Percentiles rank a stretch among this genome's conserved stretches.
phyloP scores from a whole-genome alignment of 148 eudicot genomes.

The Chenopodium berlandieri region DNA sequence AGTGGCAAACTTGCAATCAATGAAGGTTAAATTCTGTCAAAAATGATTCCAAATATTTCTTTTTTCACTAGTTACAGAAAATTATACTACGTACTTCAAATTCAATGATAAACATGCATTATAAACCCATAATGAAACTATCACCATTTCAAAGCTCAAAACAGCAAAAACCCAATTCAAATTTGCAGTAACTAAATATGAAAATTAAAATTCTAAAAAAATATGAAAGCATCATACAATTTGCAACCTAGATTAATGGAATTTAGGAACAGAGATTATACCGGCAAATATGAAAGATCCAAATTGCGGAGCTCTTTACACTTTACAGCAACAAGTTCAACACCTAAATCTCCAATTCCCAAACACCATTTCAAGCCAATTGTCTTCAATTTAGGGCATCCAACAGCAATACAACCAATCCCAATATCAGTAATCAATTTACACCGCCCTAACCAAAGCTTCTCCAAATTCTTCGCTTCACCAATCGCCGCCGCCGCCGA shows the following conservation, averaged over 20 bases:
- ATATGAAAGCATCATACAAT: not conserved
- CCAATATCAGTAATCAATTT: constrained; percentile 88
- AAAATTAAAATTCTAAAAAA: not conserved
- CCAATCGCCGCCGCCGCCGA: constrained; percentile 60
- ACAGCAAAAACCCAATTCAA: not conserved
- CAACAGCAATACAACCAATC: constrained; percentile 93
- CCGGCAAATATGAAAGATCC: constrained; percentile 96
- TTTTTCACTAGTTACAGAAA: too few species aligned
- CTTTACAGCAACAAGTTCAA: constrained; percentile 84
- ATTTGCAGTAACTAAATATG: not conserved
- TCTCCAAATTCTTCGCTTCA: constrained; percentile 68
- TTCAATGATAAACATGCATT: not conserved
- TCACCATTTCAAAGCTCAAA: not conserved
- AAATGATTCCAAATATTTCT: too few species aligned
- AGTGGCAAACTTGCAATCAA: too few species aligned
- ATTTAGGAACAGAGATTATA: constrained; percentile 15
- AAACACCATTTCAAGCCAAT: constrained; percentile 84
- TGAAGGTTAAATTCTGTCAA: too few species aligned
- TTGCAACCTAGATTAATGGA: not conserved
- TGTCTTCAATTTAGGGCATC: constrained; percentile 68
- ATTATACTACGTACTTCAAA: not conserved
- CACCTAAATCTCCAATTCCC: constrained; percentile 90
- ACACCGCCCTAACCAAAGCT: constrained; percentile 71
- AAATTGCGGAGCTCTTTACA: constrained; percentile 65
- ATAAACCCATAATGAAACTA: not conserved